Conservation (phyloP, 805 yeast species). For the Candida wancherniae region DNA sequence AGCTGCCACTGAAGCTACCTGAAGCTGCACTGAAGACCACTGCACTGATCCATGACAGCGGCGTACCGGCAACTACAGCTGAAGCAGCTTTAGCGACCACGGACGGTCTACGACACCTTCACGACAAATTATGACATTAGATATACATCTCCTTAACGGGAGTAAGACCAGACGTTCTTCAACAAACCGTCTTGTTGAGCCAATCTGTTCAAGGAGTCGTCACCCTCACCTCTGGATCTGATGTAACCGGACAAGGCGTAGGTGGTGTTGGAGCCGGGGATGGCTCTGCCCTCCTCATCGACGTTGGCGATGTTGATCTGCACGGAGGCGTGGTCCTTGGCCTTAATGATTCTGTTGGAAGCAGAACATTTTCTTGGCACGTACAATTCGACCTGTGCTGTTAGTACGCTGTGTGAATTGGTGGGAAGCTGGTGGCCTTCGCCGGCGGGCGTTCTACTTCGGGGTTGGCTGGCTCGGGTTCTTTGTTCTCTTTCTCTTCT, state of each 20-base stretch:
- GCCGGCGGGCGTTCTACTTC: too few relatives aligned
- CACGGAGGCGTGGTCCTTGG: slow-evolving; percentile 99
- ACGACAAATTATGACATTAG: slow-evolving; percentile 19
- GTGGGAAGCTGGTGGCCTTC: too few relatives aligned
- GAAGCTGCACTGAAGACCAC: too few relatives aligned
- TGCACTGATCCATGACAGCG: too few relatives aligned
- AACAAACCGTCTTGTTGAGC: slow-evolving; percentile 98
- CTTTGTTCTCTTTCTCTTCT: too few relatives aligned
- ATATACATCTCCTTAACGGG: slow-evolving; percentile 59
- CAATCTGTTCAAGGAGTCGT: slow-evolving; percentile 98
- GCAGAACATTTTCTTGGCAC: slow-evolving; percentile 99
- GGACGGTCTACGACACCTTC: too few relatives aligned
- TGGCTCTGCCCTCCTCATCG: slow-evolving; percentile 93
- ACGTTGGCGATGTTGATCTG: slow-evolving; percentile 98
- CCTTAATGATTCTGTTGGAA: slow-evolving; percentile 99
- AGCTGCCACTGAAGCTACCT: too few relatives aligned
- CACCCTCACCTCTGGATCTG: slow-evolving; percentile 99
- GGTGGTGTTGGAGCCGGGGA: slow-evolving; percentile 85
- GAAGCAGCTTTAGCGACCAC: too few relatives aligned
- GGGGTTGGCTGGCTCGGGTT: too few relatives aligned
- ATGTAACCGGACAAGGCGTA: slow-evolving; percentile 97
- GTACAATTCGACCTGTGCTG: slow-evolving; percentile 97
- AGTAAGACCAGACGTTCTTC: slow-evolving; percentile 93
- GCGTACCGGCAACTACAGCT: too few relatives aligned
- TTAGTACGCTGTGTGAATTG: too few relatives aligned